Base-by-base conservation (phyloP, 257 asterid species). In the Plectranthus barbatus region DNA sequence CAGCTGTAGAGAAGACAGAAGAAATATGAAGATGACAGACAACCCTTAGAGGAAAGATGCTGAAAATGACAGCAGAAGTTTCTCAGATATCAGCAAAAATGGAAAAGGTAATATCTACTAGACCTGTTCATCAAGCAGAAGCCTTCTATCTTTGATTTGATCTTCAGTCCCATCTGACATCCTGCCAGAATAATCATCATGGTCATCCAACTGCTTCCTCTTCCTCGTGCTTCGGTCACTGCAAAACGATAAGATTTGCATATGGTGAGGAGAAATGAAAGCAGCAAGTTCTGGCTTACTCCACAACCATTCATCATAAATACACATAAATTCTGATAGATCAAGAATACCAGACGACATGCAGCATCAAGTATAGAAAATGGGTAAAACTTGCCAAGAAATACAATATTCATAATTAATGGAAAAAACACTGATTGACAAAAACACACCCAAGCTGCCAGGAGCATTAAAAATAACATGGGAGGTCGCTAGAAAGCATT, bases 181-280 rank as follows among this genome's bases (percentile, higher is more conserved):
- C 72, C 82, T 75, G 59, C 83, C 91, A 67, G 95, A 83, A 57
- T 68, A 64, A 66, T 83, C 95, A 83, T 76, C 80, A 60, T 77
- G 84, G 56, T 74, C 86, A 77, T 86, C 91, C 57, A 72, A 45
- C 15, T 80, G 90, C 72, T 84, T 87, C 65, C 77, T 81, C 72
- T 82, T 87, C 74, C 80, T 68, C 44, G 62, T 68, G 63, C 72
- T 80, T 62, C 86, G 80, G 70, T 63, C 86, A 68, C 76, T 73
- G 71, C 71, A 79, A 70, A 73, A 55, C n/a, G 41, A 54, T 51
- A 69, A 33, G 18, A 66, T 37, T 40, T 42, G 44, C 62, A 37
- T 48, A 62, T 21, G 71, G 24, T 59, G 39, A 63, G 61, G 36
- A 72, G 39, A 60, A 52, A 61, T 14, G 21, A 67, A 54, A 26